Evolutionary conservation across 2,329 filamentous ascomycete genomes (phyloP), one percentile per base, ranked within the genome.

Genomic region (Stagonosporopsis cucurbitacearum): DNA sequence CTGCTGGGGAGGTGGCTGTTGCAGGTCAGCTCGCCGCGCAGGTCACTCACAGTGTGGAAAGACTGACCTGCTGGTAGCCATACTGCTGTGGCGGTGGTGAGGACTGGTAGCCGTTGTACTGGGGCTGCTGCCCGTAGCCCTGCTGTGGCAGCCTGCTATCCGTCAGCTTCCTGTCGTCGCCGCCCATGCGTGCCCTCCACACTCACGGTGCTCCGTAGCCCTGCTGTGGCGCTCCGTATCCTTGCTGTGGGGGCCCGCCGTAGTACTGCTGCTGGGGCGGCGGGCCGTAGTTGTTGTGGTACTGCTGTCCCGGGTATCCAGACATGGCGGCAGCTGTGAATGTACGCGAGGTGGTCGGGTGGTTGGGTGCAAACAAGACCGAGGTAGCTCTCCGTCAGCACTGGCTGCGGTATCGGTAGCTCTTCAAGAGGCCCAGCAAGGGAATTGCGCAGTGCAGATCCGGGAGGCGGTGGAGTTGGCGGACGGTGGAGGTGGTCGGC

Each of bases 31-130:
- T 53, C 22, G 20, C 19, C 35, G 42, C 17, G 20, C 19, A 26
- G 17, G 36, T 19, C 20, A 32, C 3, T 28, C 42, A 13, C 23
- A 23, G 4, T 7, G n/a, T 23, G n/a, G n/a, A 35, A 19, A 45
- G 28, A 67, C 66, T 54, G 52, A 78, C 76, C 66, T 78, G 73
- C 20, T 77, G 71, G 60, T 78, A 79, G 50, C 77, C 77, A 48
- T 77, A 76, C 50, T 78, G 77, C 44, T 76, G 78, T 41, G 78
- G 77, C 46, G 78, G 78, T 30, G 75, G 73, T 35, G 75, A 73
- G 26, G 68, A 64, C 36, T 74, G 71, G 25, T 73, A 71, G 48
- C 74, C 67, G 46, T 74, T 72, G 53, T 75, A 77, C 56, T 76
- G 75, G 13, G 76, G 77, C 36, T 76, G 77, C 36, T 76, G 76